Evolutionary conservation across 2,329 filamentous ascomycete genomes (phyloP).

Genomic region (Diaporthe vexans): DNA sequence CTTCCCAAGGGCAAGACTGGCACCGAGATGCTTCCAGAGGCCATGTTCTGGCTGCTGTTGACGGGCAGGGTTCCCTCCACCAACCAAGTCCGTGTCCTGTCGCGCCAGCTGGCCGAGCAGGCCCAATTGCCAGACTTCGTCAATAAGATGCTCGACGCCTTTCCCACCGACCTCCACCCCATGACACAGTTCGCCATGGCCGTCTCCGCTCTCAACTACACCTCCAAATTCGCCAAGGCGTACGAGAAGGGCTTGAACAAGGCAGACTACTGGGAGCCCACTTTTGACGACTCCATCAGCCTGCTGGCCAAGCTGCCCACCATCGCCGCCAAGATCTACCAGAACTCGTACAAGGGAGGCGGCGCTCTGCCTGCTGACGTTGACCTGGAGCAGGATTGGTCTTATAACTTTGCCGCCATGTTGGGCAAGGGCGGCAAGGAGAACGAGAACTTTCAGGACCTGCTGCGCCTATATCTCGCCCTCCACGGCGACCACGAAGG

Average conservation of each 20-base stretch:
- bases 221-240: conserved; percentile 91
- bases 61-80: conserved; percentile 92
- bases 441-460: conserved; percentile 94
- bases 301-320: conserved; percentile 96
- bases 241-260: conserved; percentile 94
- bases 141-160: conserved; percentile 87
- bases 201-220: conserved; percentile 95
- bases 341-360: conserved; percentile 84
- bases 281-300: conserved; percentile 94
- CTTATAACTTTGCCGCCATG: conserved; percentile 98
- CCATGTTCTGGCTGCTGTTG: conserved; percentile 99
- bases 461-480: conserved; percentile 93
- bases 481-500: conserved; percentile 99
- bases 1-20: conserved; percentile 93
- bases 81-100: conserved; percentile 84
- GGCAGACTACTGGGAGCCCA: conserved; percentile 98
- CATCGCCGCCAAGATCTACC: conserved; percentile 97
- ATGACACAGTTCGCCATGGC: conserved; percentile 99
- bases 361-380: conserved; percentile 81
- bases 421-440: conserved; percentile 90
- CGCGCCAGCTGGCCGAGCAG: conserved; percentile 88
- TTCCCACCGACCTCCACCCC: conserved; percentile 91
- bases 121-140: conserved; percentile 86
- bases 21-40: conserved; percentile 97
- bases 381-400: conserved; percentile 92